Evolutionary conservation across 306 rosid species (phyloP).

Genomic region (Vicia faba): DNA sequence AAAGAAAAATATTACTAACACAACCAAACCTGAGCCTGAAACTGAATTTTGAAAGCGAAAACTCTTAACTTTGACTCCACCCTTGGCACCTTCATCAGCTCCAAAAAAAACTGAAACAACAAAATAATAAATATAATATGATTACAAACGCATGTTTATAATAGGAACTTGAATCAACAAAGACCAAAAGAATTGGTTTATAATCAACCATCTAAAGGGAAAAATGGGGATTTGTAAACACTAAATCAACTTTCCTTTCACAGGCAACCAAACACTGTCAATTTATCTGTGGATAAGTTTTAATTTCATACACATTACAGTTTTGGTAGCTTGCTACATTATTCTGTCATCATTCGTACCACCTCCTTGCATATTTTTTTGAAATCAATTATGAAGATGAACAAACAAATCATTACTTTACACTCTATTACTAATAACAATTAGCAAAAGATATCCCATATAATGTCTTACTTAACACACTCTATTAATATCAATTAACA

Average conservation of each 20-base stretch:
- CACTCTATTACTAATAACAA: constrained; percentile 6
- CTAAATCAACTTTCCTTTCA: constrained; percentile 23
- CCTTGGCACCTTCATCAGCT: constrained; percentile 97
- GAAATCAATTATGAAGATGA: constrained; percentile 23
- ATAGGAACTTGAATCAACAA: constrained; percentile 22
- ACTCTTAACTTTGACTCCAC: constrained; percentile 97
- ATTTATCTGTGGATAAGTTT: background rate
- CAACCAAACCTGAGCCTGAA: constrained; percentile 82
- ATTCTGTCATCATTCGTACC: constrained; percentile 30
- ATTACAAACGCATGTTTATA: background rate
- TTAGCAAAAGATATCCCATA: background rate
- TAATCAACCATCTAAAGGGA: constrained; percentile 26
- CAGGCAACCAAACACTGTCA: constrained; percentile 12
- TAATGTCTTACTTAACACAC: background rate
- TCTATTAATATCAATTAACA: too few relatives aligned
- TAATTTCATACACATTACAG: constrained; percentile 5
- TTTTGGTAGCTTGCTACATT: background rate
- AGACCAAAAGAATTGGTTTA: constrained; percentile 6
- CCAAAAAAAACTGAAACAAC: constrained; percentile 78
- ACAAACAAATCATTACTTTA: constrained; percentile 18
- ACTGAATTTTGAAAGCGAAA: constrained; percentile 94
- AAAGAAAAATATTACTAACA: constrained; percentile 40
- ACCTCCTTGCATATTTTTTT: constrained; percentile 13
- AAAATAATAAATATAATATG: constrained; percentile 33
- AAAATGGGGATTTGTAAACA: constrained; percentile 15